A percentile compares a stretch with the other conserved stretches of the same genome.
Conservation (phyloP, 1,284 basidiomycete genomes). For the Puccinia triticina region DNA sequence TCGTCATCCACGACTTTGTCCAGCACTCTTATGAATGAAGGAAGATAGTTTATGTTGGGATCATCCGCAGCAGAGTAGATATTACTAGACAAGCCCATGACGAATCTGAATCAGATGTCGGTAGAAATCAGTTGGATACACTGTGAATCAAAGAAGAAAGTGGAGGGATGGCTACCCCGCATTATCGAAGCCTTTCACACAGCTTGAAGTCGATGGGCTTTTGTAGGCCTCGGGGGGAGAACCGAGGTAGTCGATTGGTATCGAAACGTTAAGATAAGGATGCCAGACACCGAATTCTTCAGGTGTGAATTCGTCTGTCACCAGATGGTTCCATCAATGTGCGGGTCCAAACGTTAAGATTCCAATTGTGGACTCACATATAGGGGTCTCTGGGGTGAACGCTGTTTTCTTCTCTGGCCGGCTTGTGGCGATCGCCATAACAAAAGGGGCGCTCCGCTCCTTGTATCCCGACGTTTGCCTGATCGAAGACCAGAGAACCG, state of each 20-base stretch:
- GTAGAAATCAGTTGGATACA: not conserved
- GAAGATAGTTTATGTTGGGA: slow-evolving; percentile 14
- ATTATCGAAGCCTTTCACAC: slow-evolving; percentile 41
- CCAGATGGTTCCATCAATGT: not conserved
- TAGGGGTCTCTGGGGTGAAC: slow-evolving; percentile 31
- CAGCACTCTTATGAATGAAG: slow-evolving; percentile 24
- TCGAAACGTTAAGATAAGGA: slow-evolving; percentile 35
- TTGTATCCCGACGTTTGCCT: slow-evolving; percentile 27
- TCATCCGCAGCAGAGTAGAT: slow-evolving; percentile 28
- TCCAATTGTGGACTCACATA: not conserved
- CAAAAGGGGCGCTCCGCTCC: slow-evolving; percentile 31
- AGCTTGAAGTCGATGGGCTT: slow-evolving; percentile 10
- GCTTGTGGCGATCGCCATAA: slow-evolving; percentile 37
- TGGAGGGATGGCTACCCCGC: slow-evolving; percentile 18
- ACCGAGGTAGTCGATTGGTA: slow-evolving; percentile 43
- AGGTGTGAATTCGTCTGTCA: slow-evolving; percentile 37
- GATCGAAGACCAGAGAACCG: slow-evolving; percentile 47
- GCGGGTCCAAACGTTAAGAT: not conserved
- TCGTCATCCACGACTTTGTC: slow-evolving; percentile 32
- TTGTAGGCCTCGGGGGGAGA: slow-evolving; percentile 20
- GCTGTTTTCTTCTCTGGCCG: slow-evolving; percentile 33
- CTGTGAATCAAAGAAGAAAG: not conserved
- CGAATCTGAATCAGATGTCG: slow-evolving; percentile 7
- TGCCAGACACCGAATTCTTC: slow-evolving; percentile 50
- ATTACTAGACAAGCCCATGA: slow-evolving; percentile 50